Base-by-base conservation (phyloP, 2,329 filamentous ascomycete species). In the Penicillium nordicum region DNA sequence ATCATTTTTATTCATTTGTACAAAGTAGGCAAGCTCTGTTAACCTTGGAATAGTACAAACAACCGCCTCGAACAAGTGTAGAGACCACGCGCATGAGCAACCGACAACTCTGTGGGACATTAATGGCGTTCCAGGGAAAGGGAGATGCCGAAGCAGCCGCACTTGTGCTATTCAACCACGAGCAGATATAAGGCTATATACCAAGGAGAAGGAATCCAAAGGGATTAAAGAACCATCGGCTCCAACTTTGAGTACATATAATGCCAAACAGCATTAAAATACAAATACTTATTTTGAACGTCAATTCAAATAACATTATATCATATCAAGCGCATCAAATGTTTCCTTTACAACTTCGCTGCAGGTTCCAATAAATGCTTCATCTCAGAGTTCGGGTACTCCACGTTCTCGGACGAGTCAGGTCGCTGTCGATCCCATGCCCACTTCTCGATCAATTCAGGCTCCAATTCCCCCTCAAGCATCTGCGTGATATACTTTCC, bases 341-440 rank as follows among this genome's bases (percentile, higher is more conserved):
- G 18, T n/a, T 45, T 25, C 14, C 23, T 38, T 44, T 67, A 72
- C 23, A 72, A 60, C 62, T 68, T 71, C 12, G 68, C 63, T 34
- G 61, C 57, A 42, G 69, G 69, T 54, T 76, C 72, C 53, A 77
- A 54, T 51, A 86, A 65, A 62, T 85, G 80, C 50, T 72, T 79
- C 78, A 86, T 79, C 76, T 87, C 83, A 4, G 75, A 74, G 46
- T 80, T 77, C 8, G 84, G 84, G 69, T 78, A 87, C 65, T 84
- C 82, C 8, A 79, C 76, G 63, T 84, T 84, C 11, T 76, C 64
- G 2, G 75, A 71, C 3, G 76, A 69, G 62, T 84, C 80, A 2
- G 84, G 83, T 23, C 82, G 72, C 65, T 84, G 80, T 12, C 84
- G 78, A 67, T 88, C 83, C 67, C 67, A 69, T 23, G 63, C 64